Evolutionary conservation across 257 asterid species (phyloP).

Genomic region (Eustoma russellianum): DNA sequence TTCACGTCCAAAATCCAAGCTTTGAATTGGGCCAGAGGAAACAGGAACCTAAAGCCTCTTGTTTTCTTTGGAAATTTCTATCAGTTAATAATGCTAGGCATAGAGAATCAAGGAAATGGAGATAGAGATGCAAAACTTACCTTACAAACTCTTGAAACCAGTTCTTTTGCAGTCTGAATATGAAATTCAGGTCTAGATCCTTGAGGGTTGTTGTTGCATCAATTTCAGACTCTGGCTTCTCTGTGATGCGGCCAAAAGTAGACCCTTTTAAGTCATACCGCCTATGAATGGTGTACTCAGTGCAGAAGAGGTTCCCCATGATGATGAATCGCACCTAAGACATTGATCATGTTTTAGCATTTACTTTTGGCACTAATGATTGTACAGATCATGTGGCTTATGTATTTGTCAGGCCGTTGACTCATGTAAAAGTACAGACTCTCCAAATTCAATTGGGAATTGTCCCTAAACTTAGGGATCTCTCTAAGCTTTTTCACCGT

Average conservation of each 20-base stretch:
- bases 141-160: conserved; percentile 89
- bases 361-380: background rate
- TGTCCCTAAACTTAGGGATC: too few relatives aligned
- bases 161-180: conserved; percentile 62
- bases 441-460: too few relatives aligned
- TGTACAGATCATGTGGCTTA: background rate
- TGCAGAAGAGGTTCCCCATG: conserved; percentile 82
- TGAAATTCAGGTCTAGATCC: conserved; percentile 85
- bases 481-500: too few relatives aligned
- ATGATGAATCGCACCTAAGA: conserved; percentile 74
- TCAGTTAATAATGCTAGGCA: background rate
- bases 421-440: too few relatives aligned
- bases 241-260: conserved; percentile 79
- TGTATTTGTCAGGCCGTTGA: too few relatives aligned
- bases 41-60: background rate
- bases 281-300: conserved; percentile 61
- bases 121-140: conserved; percentile 18
- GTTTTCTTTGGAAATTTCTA: background rate
- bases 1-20: background rate
- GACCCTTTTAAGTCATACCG: conserved; percentile 91
- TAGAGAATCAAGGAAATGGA: background rate
- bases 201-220: conserved; percentile 85
- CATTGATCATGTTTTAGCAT: conserved; percentile 6
- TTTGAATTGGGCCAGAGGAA: background rate
- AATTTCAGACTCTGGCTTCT: conserved; percentile 79